Base-by-base conservation (phyloP, 2,329 filamentous ascomycete species). In the Chalaropsis ovoidea region DNA sequence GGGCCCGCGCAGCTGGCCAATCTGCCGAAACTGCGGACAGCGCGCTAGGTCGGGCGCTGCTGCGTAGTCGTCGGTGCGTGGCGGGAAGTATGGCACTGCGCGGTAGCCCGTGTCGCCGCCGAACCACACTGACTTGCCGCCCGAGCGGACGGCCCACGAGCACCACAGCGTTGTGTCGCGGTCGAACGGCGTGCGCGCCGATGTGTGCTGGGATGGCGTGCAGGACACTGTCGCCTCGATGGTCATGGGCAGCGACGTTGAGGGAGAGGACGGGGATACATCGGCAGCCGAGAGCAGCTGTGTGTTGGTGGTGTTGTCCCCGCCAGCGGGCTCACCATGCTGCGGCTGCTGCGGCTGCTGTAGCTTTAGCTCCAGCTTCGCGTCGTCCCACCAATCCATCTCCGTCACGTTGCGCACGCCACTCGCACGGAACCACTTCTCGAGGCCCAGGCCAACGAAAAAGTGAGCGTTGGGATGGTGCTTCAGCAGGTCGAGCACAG, bases 341-440 rank as follows among this genome's bases (percentile, higher is more conserved):
- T 66, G 49, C 64, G 70, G 60, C 60, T 68, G 31, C 70, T 74
- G 70, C 69, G n/a, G 47, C 31, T 31, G 31, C 31, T 54, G 61
- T 35, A 17, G 27, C 52, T 63, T 45, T 31, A 96, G 76, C 0
- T 78, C 84, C n/a, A 96, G 75, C 61, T 93, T 86, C 5, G 85
- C 81, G 69, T 89, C 86, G 70, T 95, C 86, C 93, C 93, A 96
- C 93, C 93, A 96, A 76, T 97, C 93, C 71, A 96, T 75, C 76
- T 96, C 92, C 0, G 90, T 95, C 54, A 93, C 86, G 67, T 90
- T 89, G 1, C 81, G 69, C 64, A 96, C 83, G 0, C 89, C 90
- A 31, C 79, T 80, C 2, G 79, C 77, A 60, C 79, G 78, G 74
- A 97, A 96, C 92, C 92, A 96, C 61, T 82, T 78, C 74, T 88